phyloP scores from a whole-genome alignment of 371 early-diverging fungal genomes.

The Mucor velutinosus region DNA sequence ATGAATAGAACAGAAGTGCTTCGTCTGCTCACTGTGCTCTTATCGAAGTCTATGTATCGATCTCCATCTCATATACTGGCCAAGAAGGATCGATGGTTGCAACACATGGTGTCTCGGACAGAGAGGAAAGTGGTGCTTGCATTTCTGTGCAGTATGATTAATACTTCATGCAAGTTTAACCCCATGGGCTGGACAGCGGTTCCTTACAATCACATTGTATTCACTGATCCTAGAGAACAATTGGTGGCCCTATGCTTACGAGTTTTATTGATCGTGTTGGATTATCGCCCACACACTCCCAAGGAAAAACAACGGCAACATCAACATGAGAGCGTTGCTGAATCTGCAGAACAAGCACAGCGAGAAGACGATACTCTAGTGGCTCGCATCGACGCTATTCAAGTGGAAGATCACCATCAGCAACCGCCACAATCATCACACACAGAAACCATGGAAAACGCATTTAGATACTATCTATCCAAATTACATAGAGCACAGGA shows the following conservation, averaged over 20 bases:
- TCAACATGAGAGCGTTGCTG: neutral
- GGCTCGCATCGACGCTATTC: neutral
- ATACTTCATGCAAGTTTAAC: constrained; percentile 73
- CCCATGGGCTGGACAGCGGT: constrained; percentile 76
- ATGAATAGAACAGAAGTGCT: constrained; percentile 70
- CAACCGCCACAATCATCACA: neutral
- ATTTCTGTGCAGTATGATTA: constrained; percentile 77
- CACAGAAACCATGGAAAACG: constrained; percentile 41
- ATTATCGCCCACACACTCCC: constrained; percentile 46
- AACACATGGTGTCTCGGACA: constrained; percentile 50
- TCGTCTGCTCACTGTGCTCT: constrained; percentile 70
- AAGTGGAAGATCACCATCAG: neutral
- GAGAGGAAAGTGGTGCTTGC: constrained; percentile 72
- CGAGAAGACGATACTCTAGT: neutral
- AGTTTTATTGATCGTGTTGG: constrained; percentile 64
- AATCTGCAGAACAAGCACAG: neutral
- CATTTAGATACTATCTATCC: constrained; percentile 66
- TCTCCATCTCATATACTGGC: constrained; percentile 52
- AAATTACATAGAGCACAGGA: constrained; percentile 76
- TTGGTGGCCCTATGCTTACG: constrained; percentile 70
- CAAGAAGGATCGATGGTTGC: constrained; percentile 54
- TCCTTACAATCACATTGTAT: constrained; percentile 79
- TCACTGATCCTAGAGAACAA: constrained; percentile 69
- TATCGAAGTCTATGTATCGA: constrained; percentile 75
- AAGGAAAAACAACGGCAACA: neutral